phyloP scores from a whole-genome alignment of 202 grass and related monocot genomes.

The Brachypodium distachyon region DNA sequence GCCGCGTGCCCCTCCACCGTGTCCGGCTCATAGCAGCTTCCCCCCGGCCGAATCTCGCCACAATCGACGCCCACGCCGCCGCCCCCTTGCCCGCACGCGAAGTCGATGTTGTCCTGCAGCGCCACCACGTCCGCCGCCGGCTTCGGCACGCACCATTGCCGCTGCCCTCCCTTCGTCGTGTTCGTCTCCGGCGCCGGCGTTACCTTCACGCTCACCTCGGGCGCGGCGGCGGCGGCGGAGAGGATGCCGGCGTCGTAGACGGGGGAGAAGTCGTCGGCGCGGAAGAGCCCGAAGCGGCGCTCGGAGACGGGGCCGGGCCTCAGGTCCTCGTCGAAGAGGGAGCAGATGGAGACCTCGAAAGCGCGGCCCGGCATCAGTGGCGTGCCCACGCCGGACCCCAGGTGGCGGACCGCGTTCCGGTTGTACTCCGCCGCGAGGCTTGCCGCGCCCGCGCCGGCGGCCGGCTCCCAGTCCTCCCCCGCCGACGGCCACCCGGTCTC shows the following conservation, averaged over 20 bases:
- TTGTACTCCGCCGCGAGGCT: slow-evolving; percentile 57
- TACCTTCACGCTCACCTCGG: slow-evolving; percentile 13
- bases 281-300: slow-evolving; percentile 69
- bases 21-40: slow-evolving; percentile 54
- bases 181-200: background rate
- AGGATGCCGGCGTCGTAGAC: slow-evolving; percentile 78
- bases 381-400: slow-evolving; percentile 60
- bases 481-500: slow-evolving; percentile 83
- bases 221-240: no score
- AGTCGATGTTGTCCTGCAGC: slow-evolving; percentile 78
- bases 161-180: background rate
- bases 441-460: slow-evolving; percentile 33
- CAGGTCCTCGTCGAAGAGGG: slow-evolving; percentile 77
- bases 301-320: slow-evolving; percentile 58
- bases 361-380: slow-evolving; percentile 78
- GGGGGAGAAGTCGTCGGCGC: slow-evolving; percentile 44
- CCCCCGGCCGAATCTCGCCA: slow-evolving; percentile 48
- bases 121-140: slow-evolving; percentile 38
- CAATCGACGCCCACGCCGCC: slow-evolving; percentile 54
- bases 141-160: slow-evolving; percentile 67
- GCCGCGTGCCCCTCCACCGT: slow-evolving; percentile 52
- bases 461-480: slow-evolving; percentile 50
- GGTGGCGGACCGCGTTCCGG: slow-evolving; percentile 69
- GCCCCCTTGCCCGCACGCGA: slow-evolving; percentile 44
- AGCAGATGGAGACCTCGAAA: slow-evolving; percentile 77